Conservation (phyloP, 2,329 filamentous ascomycete genomes). For the Diaporthe vexans region DNA sequence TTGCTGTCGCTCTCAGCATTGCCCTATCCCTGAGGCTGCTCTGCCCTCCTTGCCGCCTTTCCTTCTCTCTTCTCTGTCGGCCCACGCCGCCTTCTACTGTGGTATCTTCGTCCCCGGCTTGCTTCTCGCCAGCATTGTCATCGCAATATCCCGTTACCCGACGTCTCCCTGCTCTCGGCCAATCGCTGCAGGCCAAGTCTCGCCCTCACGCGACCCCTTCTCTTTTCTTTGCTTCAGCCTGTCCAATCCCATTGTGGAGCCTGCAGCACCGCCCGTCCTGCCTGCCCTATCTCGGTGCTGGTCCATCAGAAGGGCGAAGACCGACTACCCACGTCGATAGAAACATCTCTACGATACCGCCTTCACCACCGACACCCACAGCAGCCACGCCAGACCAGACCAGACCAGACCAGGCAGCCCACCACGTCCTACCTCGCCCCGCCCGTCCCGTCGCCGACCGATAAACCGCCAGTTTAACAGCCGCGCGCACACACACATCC, state of each 20-base stretch:
- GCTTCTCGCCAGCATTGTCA: constrained; percentile 22
- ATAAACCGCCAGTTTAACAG: not conserved
- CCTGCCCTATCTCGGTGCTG: constrained; percentile 35
- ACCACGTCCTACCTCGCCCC: not conserved
- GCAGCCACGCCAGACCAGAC: not conserved
- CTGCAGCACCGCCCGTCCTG: not conserved
- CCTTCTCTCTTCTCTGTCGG: not conserved
- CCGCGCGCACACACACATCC: not conserved
- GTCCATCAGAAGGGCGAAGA: constrained; percentile 31
- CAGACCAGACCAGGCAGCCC: not conserved
- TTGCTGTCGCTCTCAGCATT: not conserved
- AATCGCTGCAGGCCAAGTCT: constrained; percentile 38
- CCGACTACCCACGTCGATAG: not conserved
- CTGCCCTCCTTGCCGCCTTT: not conserved
- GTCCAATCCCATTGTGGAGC: not conserved
- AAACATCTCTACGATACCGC: not conserved
- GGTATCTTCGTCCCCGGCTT: not conserved
- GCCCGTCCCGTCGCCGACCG: not conserved
- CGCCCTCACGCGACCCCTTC: constrained; percentile 36
- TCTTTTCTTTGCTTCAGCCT: not conserved
- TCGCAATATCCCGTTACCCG: constrained; percentile 26
- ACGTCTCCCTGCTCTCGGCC: constrained; percentile 30
- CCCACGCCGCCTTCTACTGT: constrained; percentile 8
- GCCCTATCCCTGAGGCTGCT: constrained; percentile 3
- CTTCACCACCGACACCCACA: not conserved